phyloP scores from a whole-genome alignment of 805 yeast genomes.

The Zygosaccharomyces bailii region DNA sequence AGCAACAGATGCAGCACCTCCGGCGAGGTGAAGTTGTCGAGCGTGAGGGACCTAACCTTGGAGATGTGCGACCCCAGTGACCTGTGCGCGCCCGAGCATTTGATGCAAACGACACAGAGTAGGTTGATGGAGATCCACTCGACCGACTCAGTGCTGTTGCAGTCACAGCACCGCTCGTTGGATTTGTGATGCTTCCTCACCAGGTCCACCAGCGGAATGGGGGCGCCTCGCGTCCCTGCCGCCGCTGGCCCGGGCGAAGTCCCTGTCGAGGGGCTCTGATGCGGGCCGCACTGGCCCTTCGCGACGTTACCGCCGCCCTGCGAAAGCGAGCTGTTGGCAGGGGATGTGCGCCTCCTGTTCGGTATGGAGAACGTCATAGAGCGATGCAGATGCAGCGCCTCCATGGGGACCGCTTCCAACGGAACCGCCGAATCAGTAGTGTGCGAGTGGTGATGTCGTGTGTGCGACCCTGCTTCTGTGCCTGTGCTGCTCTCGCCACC shows the following conservation, averaged over 20 bases:
- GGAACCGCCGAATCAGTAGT: background rate
- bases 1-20: conserved; percentile 58
- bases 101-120: conserved; percentile 69
- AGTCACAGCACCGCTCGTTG: conserved; percentile 73
- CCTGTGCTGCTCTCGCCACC: background rate
- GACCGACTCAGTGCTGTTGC: conserved; percentile 56
- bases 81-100: conserved; percentile 86
- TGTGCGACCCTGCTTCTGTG: background rate
- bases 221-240: background rate
- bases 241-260: background rate
- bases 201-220: conserved; percentile 15
- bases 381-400: conserved; percentile 1
- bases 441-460: conserved; percentile 1
- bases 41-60: conserved; percentile 70
- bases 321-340: background rate
- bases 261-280: background rate
- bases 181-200: conserved; percentile 43
- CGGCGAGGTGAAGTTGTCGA: conserved; percentile 58
- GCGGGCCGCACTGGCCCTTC: background rate
- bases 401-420: background rate
- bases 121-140: conserved; percentile 87
- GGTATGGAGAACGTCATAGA: background rate
- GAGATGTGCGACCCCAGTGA: conserved; percentile 80
- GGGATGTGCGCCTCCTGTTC: background rate
- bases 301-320: background rate